phyloP scores from a whole-genome alignment of 106 monocot genomes.

The Dioscorea alata region DNA sequence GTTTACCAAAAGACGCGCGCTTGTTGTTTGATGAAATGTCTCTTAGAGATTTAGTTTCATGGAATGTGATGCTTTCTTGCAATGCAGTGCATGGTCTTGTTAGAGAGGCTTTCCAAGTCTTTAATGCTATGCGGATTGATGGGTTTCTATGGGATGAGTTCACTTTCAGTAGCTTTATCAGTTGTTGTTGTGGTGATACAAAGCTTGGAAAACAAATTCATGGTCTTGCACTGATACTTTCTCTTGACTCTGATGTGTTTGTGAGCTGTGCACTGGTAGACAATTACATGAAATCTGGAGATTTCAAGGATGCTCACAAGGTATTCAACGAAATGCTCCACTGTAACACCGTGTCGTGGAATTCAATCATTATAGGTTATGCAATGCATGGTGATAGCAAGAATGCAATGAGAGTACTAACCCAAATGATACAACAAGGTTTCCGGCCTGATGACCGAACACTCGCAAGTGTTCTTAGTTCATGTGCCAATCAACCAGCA shows the following conservation, averaged over 20 bases:
- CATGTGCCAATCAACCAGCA: slow-evolving; percentile 35
- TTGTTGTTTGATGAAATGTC: slow-evolving; percentile 32
- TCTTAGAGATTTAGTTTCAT: slow-evolving; percentile 31
- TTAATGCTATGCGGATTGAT: slow-evolving; percentile 21
- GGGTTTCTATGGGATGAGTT: slow-evolving; percentile 31
- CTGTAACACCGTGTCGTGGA: slow-evolving; percentile 49
- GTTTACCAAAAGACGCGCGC: slow-evolving; percentile 17
- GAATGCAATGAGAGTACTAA: slow-evolving; percentile 39
- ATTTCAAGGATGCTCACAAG: slow-evolving; percentile 23
- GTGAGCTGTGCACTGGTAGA: slow-evolving; percentile 38
- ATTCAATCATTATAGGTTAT: slow-evolving; percentile 48
- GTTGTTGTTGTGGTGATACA: background rate
- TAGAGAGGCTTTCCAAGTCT: slow-evolving; percentile 23
- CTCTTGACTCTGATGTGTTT: slow-evolving; percentile 35
- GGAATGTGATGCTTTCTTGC: slow-evolving; percentile 55
- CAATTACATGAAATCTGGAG: slow-evolving; percentile 49
- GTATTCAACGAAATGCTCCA: slow-evolving; percentile 25
- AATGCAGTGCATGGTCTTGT: slow-evolving; percentile 26
- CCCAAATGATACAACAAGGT: slow-evolving; percentile 19
- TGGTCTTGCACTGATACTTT: slow-evolving; percentile 24
- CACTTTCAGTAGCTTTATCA: slow-evolving; percentile 46
- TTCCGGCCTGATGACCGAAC: slow-evolving; percentile 56
- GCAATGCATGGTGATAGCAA: slow-evolving; percentile 20
- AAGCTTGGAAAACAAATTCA: slow-evolving; percentile 29
- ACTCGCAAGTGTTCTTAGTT: slow-evolving; percentile 44